A percentile compares a stretch with the other conserved stretches of the same genome.
Conservation (phyloP, 345 rosid species). For the Aquilaria yunnanensis region DNA sequence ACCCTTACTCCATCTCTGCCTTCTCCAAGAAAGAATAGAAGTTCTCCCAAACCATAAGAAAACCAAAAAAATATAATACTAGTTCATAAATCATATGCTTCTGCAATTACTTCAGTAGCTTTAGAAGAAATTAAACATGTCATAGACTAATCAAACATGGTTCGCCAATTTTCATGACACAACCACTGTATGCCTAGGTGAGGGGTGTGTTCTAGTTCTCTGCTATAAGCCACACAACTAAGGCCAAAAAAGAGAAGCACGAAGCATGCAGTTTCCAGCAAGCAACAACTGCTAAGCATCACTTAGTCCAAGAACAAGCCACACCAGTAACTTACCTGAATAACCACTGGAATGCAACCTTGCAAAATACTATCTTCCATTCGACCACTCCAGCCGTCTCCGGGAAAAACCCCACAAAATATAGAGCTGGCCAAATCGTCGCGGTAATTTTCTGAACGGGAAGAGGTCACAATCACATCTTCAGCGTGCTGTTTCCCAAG, state of each 20-base stretch:
- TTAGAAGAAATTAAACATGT: too few species aligned
- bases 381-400: slow-evolving; percentile 99
- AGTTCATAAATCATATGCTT: too few species aligned
- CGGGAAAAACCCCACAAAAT: slow-evolving; percentile 94
- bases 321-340: slow-evolving; percentile 55
- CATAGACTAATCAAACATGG: too few species aligned
- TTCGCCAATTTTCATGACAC: too few species aligned
- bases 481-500: slow-evolving; percentile 83
- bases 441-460: slow-evolving; percentile 60
- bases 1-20: too few species aligned
- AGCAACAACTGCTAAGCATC: not conserved
- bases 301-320: slow-evolving; percentile 3
- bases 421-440: slow-evolving; percentile 67
- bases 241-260: too few species aligned
- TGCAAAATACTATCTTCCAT: slow-evolving; percentile 98
- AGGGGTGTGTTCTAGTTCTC: too few species aligned
- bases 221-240: too few species aligned
- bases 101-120: too few species aligned
- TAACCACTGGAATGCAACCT: slow-evolving; percentile 93
- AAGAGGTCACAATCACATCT: slow-evolving; percentile 67
- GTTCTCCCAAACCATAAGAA: not conserved
- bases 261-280: too few species aligned
- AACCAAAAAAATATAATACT: not conserved
- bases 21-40: too few species aligned
- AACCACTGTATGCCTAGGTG: too few species aligned